Evolutionary conservation across 305 asterid genomes (phyloP).

Genomic region (Ruellia speciosa): DNA sequence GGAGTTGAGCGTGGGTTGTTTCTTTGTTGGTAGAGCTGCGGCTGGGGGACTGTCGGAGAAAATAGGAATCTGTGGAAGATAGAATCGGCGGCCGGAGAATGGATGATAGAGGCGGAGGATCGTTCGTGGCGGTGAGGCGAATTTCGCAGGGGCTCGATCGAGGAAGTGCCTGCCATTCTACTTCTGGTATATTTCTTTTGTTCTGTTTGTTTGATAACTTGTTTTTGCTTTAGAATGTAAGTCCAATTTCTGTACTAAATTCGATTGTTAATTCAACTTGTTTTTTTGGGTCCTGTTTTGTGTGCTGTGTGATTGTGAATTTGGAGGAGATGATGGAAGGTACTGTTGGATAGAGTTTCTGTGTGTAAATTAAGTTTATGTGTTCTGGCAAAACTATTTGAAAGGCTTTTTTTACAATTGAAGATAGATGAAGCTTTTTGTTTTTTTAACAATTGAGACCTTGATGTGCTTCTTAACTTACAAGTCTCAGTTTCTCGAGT

Average conservation of each 20-base stretch:
- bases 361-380: background rate
- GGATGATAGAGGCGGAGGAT: conserved; percentile 87
- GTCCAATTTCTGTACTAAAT: background rate
- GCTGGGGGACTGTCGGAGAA: no score
- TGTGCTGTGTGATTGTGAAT: background rate
- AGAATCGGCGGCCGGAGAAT: conserved; percentile 29
- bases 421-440: no score
- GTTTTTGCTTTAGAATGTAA: conserved; percentile 8
- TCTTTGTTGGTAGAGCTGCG: no score
- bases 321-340: background rate
- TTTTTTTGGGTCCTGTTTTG: background rate
- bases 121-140: conserved; percentile 91
- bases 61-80: background rate
- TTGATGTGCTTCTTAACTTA: no score
- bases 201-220: conserved; percentile 8
- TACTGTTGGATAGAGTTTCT: conserved; percentile 10
- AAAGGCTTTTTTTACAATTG: no score
- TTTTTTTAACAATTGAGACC: no score
- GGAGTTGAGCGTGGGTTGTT: no score
- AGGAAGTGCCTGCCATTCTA: conserved; percentile 69
- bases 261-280: background rate
- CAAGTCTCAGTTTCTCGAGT: background rate
- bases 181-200: conserved; percentile 45
- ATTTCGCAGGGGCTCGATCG: conserved; percentile 88
- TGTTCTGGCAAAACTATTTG: no score